Percentiles rank a stretch among this genome's conserved stretches.
Evolutionary conservation across 495 filamentous ascomycete genomes (phyloP).

Genomic region (Hyaloscypha variabilis): DNA sequence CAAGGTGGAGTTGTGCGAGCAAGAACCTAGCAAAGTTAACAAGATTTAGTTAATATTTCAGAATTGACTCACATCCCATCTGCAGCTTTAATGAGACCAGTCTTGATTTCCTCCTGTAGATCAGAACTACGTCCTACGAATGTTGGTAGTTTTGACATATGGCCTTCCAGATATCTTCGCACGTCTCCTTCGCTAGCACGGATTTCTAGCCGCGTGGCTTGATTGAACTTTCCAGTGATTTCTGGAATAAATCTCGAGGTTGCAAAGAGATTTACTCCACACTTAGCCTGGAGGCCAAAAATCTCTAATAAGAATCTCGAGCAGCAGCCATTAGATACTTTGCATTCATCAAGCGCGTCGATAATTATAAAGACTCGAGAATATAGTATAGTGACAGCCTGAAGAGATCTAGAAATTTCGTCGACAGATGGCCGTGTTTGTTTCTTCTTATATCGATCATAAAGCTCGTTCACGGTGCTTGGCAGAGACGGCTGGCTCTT

Average conservation of each 20-base stretch:
- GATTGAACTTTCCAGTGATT: slow-evolving; percentile 31
- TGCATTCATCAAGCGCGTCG: slow-evolving; percentile 50
- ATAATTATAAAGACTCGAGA: slow-evolving; percentile 41
- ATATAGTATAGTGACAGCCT: slow-evolving; percentile 28
- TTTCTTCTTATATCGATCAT: slow-evolving; percentile 23
- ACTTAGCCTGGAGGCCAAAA: slow-evolving; percentile 35
- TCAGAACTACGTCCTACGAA: slow-evolving; percentile 12
- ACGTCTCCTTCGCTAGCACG: slow-evolving; percentile 37
- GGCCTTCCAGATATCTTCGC: slow-evolving; percentile 35
- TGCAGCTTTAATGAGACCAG: no score
- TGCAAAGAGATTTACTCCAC: slow-evolving; percentile 30
- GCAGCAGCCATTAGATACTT: no score
- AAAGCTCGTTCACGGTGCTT: slow-evolving; percentile 27
- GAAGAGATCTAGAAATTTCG: slow-evolving; percentile 36
- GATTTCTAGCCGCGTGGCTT: slow-evolving; percentile 33
- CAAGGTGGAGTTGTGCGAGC: no score
- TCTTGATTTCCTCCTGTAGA: slow-evolving; percentile 7
- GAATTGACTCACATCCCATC: slow-evolving; percentile 27
- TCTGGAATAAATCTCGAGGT: slow-evolving; percentile 37
- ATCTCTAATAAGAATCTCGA: no score
- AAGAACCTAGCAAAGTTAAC: slow-evolving; percentile 39
- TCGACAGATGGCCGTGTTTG: slow-evolving; percentile 33
- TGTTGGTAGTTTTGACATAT: slow-evolving; percentile 31
- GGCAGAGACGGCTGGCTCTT: slow-evolving; percentile 27
- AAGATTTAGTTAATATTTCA: neutral